Evolutionary conservation across 2,329 filamentous ascomycete genomes (phyloP).

Genomic region (Blumeriella jaapii): DNA sequence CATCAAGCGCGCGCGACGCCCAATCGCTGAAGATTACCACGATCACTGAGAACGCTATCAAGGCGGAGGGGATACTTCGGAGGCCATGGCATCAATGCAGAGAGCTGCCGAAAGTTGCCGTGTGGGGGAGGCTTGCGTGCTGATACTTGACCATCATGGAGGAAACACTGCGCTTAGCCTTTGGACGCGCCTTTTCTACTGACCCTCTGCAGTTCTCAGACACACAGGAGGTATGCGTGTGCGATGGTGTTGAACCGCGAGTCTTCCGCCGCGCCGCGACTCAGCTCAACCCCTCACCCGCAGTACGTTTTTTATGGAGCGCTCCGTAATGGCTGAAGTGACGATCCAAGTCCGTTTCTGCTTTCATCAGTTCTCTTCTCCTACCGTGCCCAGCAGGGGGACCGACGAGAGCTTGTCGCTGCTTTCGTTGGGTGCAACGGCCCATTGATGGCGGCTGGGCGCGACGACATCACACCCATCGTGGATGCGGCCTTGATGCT

Average conservation of each 20-base stretch:
- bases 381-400: no score
- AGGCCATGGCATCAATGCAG: no score
- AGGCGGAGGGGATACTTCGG: no score
- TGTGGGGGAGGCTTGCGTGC: neutral
- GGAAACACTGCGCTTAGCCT: neutral
- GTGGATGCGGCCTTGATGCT: no score
- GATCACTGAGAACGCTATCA: no score
- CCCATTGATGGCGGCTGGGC: no score
- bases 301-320: neutral
- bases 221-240: conserved; percentile 9
- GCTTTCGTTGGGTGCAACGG: no score
- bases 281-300: neutral
- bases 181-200: neutral
- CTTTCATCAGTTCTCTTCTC: no score
- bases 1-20: neutral
- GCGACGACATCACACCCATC: no score
- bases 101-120: neutral
- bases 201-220: conserved; percentile 1
- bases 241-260: conserved; percentile 7
- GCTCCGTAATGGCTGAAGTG: neutral
- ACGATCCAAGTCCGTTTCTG: no score
- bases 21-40: neutral
- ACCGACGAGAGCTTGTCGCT: no score
- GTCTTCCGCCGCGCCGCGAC: neutral
- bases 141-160: no score